Percentiles rank a stretch among this genome's conserved stretches.
Evolutionary conservation across 257 asterid species (phyloP).

Genomic region (Nicotiana attenuata): DNA sequence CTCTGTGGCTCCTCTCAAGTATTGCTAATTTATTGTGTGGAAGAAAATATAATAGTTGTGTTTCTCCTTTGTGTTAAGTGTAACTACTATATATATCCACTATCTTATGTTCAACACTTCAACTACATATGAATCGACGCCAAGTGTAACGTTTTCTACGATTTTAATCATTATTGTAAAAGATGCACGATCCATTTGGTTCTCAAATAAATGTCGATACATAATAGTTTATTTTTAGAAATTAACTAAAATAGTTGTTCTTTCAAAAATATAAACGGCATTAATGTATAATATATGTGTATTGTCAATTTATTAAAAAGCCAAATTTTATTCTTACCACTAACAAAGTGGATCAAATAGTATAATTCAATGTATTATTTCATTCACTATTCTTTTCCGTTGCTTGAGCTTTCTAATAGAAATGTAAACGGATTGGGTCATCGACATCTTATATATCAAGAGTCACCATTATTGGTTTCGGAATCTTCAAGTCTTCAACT

Average conservation of each 20-base stretch:
- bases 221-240: no score
- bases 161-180: neutral
- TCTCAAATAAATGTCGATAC: neutral
- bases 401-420: neutral
- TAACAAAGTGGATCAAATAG: constrained; percentile 2
- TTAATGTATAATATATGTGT: no score
- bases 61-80: neutral
- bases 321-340: neutral
- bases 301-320: no score
- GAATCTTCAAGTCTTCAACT: neutral
- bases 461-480: neutral
- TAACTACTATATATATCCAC: neutral
- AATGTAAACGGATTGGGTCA: neutral
- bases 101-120: neutral
- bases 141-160: neutral
- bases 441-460: neutral
- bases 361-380: neutral
- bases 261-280: no score
- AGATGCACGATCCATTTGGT: neutral
- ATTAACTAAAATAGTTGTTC: no score
- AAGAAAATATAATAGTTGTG: neutral
- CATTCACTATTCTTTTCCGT: neutral
- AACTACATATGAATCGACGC: neutral
- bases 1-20: neutral
- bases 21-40: neutral